A percentile compares a stretch with the other conserved stretches of the same genome.
Conservation (phyloP, 2,329 filamentous ascomycete species). For the Thielaviopsis populi region DNA sequence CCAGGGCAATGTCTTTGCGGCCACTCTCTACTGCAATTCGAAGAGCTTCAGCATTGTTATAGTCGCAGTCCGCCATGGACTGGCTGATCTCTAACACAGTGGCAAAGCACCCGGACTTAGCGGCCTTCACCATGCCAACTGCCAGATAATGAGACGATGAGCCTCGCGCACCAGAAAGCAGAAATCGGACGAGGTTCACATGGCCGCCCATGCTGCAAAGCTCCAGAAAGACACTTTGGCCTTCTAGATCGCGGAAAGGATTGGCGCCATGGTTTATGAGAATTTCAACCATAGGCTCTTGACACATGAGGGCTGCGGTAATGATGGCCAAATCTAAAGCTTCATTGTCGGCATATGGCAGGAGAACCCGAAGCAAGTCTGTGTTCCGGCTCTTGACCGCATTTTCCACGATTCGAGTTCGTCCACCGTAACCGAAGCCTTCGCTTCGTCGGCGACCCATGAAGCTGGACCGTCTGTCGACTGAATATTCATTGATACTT, state of each 20-base stretch:
- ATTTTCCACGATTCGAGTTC: conserved; percentile 35
- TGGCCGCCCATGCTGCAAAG: conserved; percentile 33
- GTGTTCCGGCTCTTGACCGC: conserved; percentile 36
- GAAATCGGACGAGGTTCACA: conserved; percentile 31
- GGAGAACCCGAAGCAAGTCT: conserved; percentile 39
- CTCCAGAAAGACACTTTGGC: conserved; percentile 38
- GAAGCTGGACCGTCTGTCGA: conserved; percentile 32
- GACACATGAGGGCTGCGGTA: conserved; percentile 32
- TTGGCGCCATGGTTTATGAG: conserved; percentile 38
- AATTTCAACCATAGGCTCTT: conserved; percentile 31
- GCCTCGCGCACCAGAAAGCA: conserved; percentile 35
- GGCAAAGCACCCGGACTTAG: conserved; percentile 33
- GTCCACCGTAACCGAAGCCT: conserved; percentile 31
- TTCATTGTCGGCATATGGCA: conserved; percentile 37
- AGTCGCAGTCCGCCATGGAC: conserved; percentile 38
- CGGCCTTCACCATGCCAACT: conserved; percentile 37
- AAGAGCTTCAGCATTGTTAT: conserved; percentile 37
- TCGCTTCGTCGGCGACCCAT: conserved; percentile 35
- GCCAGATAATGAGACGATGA: conserved; percentile 32
- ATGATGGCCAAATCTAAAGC: conserved; percentile 37
- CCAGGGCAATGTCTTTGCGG: conserved; percentile 39
- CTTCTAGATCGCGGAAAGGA: conserved; percentile 32
- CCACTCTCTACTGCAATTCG: conserved; percentile 34
- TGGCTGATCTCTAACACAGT: conserved; percentile 38
- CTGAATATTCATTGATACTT: conserved; percentile 32